Conservation (phyloP, 2,329 filamentous ascomycete genomes). For the Trichoderma sp. region DNA sequence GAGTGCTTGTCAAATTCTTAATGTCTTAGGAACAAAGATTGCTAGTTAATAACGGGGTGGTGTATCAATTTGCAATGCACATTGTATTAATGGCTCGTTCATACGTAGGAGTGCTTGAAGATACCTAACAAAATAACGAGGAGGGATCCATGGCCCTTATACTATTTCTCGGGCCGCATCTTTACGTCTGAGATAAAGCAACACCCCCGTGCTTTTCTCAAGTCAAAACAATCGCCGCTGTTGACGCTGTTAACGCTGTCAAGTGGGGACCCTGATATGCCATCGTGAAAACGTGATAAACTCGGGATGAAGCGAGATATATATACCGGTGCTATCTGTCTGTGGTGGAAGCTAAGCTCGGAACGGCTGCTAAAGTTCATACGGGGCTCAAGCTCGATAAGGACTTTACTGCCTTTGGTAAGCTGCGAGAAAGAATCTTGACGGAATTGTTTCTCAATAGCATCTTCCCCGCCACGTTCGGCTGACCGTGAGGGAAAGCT, state of each 20-base stretch:
- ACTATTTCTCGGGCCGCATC: neutral
- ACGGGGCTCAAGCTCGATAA: neutral
- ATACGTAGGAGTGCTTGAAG: neutral
- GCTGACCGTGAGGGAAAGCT: slow-evolving; percentile 7
- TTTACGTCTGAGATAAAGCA: neutral
- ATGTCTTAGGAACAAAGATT: neutral
- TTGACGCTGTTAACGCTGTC: too few relatives aligned
- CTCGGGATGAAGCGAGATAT: neutral
- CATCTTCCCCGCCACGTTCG: slow-evolving; percentile 6
- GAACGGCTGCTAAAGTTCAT: slow-evolving; percentile 13
- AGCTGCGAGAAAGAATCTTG: neutral
- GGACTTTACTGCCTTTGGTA: neutral
- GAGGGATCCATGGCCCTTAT: neutral
- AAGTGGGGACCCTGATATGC: neutral
- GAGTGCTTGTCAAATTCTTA: neutral
- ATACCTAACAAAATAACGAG: neutral
- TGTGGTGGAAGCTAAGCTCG: neutral
- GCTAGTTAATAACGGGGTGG: neutral
- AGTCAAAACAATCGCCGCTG: neutral
- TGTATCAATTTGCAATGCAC: neutral
- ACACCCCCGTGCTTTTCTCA: neutral
- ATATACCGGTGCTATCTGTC: neutral
- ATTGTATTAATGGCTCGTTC: neutral
- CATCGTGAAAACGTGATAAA: neutral
- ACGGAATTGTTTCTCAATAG: neutral